Evolutionary conservation across 805 yeast genomes (phyloP).

Genomic region (Yamadazyma sp.): DNA sequence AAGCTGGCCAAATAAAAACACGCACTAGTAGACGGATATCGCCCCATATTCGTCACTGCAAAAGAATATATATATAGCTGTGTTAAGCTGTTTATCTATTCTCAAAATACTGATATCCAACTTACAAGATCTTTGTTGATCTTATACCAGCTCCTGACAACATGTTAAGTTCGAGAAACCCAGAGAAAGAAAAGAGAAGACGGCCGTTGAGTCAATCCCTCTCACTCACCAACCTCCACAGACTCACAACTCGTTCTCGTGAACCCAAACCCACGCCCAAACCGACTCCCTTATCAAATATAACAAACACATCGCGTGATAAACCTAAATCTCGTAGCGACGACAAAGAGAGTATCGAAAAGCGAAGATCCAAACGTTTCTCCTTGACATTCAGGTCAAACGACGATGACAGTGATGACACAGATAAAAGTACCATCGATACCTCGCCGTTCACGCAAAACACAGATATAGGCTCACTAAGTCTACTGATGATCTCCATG

Average conservation of each 20-base stretch:
- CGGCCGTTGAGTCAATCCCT: constrained; percentile 18
- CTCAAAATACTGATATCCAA: too few relatives aligned
- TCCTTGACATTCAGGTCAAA: constrained; percentile 6
- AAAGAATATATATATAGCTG: too few relatives aligned
- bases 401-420: constrained; percentile 6
- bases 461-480: constrained; percentile 9
- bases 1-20: too few relatives aligned
- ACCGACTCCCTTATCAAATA: constrained; percentile 4
- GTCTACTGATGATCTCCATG: constrained; percentile 10
- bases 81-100: too few relatives aligned
- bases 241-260: constrained; percentile 2
- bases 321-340: background rate
- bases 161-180: constrained; percentile 2
- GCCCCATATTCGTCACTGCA: too few relatives aligned
- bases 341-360: constrained; percentile 4
- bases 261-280: constrained; percentile 1
- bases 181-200: constrained; percentile 9
- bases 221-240: constrained; percentile 13
- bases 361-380: constrained; percentile 8
- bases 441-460: constrained; percentile 14
- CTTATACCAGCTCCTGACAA: too few relatives aligned
- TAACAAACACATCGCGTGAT: constrained; percentile 1
- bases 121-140: too few relatives aligned
- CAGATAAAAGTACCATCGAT: constrained; percentile 8
- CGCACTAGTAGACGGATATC: too few relatives aligned